Percentiles rank a stretch among this genome's conserved stretches.
Evolutionary conservation across 1,139 yeast genomes (phyloP).

Genomic region (Zhuliangozyma blackwelliae): DNA sequence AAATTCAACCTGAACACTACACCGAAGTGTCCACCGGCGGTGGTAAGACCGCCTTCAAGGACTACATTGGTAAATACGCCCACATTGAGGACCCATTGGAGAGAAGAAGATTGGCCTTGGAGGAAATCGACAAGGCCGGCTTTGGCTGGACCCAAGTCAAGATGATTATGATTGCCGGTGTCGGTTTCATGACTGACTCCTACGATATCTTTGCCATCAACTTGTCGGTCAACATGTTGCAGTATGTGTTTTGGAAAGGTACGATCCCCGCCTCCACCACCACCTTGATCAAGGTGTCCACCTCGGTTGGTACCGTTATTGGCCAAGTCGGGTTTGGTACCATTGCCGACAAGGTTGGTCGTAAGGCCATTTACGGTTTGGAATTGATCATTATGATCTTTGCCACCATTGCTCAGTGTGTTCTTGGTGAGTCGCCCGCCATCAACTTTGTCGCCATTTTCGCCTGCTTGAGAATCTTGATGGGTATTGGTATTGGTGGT

Average conservation of each 20-base stretch:
- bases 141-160: constrained; percentile 89
- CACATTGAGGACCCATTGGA: constrained; percentile 84
- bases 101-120: constrained; percentile 85
- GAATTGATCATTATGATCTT: constrained; percentile 80
- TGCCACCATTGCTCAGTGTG: constrained; percentile 76
- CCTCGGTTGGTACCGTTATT: constrained; percentile 90
- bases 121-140: constrained; percentile 77
- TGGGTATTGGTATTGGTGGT: constrained; percentile 99
- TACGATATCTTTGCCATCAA: constrained; percentile 89
- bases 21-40: constrained; percentile 31
- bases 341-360: constrained; percentile 80
- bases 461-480: constrained; percentile 70
- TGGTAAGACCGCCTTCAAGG: constrained; percentile 90
- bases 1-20: constrained; percentile 1
- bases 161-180: constrained; percentile 89
- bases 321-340: constrained; percentile 89
- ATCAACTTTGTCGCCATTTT: constrained; percentile 68
- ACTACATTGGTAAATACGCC: constrained; percentile 76
- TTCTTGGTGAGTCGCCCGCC: constrained; percentile 65
- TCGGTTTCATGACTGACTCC: constrained; percentile 89
- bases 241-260: constrained; percentile 66
- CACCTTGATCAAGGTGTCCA: constrained; percentile 78
- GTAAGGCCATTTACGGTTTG: constrained; percentile 82
- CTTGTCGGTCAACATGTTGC: constrained; percentile 71
- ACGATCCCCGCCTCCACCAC: constrained; percentile 62